These are phyloP conservation scores for Nigrospora oryzae DNA, from an alignment of 2,329 filamentous ascomycete genomes.

Conservation along the genomic window DNA sequence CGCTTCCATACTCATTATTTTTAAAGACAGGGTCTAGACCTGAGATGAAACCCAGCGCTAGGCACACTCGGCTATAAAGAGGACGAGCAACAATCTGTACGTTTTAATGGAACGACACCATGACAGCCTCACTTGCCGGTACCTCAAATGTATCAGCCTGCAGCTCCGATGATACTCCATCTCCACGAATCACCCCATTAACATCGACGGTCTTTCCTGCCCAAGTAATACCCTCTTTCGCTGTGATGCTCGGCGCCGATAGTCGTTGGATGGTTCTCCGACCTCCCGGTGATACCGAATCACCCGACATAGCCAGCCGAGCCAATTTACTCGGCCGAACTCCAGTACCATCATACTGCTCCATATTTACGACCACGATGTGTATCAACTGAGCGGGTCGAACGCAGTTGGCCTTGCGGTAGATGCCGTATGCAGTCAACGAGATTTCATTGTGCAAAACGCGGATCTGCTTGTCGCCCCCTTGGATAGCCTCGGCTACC, in stretches of 20 bases:
- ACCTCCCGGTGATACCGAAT: not conserved
- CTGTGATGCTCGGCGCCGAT: not conserved
- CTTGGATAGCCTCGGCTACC: conserved; percentile 5
- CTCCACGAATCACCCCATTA: not conserved
- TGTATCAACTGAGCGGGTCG: conserved; percentile 1
- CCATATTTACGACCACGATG: conserved; percentile 8
- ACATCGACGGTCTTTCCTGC: not conserved
- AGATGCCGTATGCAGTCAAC: conserved; percentile 10
- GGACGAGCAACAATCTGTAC: too few relatives aligned
- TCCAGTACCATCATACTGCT: conserved; percentile 9
- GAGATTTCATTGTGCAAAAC: conserved; percentile 5
- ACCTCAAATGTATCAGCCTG: not conserved
- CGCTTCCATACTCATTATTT: too few relatives aligned
- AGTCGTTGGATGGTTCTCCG: not conserved
- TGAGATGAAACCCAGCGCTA: too few relatives aligned
- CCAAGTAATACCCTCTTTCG: not conserved
- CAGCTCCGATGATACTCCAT: not conserved
- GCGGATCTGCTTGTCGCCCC: conserved; percentile 8
- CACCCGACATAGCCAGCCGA: not conserved
- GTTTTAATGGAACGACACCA: too few relatives aligned
- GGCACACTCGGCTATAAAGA: too few relatives aligned
- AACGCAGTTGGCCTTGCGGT: conserved; percentile 1
- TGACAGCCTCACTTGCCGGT: not conserved
- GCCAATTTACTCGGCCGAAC: not conserved
- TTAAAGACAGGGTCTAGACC: too few relatives aligned